phyloP scores from a whole-genome alignment of 495 filamentous ascomycete genomes.

The Penicillium canescens region DNA sequence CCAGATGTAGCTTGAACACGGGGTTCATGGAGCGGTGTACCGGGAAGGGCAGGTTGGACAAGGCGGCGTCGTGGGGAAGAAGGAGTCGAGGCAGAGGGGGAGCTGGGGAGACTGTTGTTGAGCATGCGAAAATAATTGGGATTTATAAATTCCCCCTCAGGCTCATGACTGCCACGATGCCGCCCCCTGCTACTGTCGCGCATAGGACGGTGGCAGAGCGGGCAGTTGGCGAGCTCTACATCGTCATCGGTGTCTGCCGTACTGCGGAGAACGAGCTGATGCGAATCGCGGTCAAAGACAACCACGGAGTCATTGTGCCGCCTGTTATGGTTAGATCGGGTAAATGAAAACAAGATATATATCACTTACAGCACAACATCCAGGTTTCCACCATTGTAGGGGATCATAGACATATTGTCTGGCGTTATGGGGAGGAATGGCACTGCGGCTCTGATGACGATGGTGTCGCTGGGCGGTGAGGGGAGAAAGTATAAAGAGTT shows the following conservation, averaged over 20 bases:
- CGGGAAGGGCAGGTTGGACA: conserved; percentile 45
- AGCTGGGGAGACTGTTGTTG: conserved; percentile 57
- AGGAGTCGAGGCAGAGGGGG: conserved; percentile 46
- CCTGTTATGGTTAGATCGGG: conserved; percentile 42
- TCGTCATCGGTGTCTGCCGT: conserved; percentile 42
- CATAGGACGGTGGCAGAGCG: conserved; percentile 83
- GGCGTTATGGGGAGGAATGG: conserved; percentile 32
- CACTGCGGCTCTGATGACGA: conserved; percentile 9
- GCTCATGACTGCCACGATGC: conserved; percentile 30
- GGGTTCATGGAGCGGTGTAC: conserved; percentile 32
- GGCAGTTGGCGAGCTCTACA: conserved; percentile 67
- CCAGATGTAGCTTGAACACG: conserved; percentile 56
- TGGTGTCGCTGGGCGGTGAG: conserved; percentile 9
- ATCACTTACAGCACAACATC: conserved; percentile 52
- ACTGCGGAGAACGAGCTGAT: conserved; percentile 78
- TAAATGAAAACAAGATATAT: background rate
- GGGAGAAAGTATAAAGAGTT: too few relatives aligned
- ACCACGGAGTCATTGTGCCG: conserved; percentile 92
- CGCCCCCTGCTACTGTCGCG: conserved; percentile 47
- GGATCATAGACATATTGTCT: conserved; percentile 49
- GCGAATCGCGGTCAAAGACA: conserved; percentile 81
- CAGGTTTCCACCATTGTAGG: conserved; percentile 45
- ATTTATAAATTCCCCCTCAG: conserved; percentile 72
- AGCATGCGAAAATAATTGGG: conserved; percentile 95
- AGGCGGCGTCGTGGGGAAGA: conserved; percentile 55